phyloP scores from a whole-genome alignment of 139 green algal genomes.

The Chlamydomonas sphaeroides region DNA sequence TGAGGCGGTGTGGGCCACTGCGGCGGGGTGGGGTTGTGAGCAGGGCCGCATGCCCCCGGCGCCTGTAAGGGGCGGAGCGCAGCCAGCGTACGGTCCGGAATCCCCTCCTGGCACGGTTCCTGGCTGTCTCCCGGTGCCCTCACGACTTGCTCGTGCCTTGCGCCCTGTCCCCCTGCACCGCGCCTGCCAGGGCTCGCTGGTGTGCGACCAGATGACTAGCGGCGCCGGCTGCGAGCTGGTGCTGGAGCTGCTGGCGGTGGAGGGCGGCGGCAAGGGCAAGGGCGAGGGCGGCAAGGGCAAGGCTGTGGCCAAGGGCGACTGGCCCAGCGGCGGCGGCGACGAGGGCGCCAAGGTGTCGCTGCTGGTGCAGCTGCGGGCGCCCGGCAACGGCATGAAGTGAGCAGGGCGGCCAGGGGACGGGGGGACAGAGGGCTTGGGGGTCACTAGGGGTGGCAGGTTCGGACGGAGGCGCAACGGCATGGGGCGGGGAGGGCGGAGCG shows the following conservation, averaged over 20 bases:
- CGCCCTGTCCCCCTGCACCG: no score
- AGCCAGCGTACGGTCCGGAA: no score
- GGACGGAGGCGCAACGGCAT: neutral
- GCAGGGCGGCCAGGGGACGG: neutral
- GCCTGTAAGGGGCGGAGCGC: no score
- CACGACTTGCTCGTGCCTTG: no score
- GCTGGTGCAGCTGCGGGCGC: constrained; percentile 4
- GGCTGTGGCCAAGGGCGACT: no score
- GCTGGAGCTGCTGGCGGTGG: neutral
- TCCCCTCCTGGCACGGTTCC: neutral
- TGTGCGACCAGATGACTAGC: constrained; percentile 28
- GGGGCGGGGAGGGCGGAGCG: no score
- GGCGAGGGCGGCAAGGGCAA: neutral
- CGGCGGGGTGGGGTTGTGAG: neutral
- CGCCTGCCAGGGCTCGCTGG: no score
- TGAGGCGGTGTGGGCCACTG: no score
- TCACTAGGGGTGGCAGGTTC: neutral
- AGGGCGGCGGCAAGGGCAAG: constrained; percentile 3
- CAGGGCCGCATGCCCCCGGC: no score
- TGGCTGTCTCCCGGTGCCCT: neutral
- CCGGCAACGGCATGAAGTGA: neutral
- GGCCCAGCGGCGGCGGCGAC: no score
- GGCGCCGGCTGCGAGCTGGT: neutral
- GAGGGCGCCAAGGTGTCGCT: neutral
- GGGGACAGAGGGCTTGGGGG: neutral